Evolutionary conservation across 352 stramenopile genomes (phyloP).

Genomic region (Globisporangium radiosum): DNA sequence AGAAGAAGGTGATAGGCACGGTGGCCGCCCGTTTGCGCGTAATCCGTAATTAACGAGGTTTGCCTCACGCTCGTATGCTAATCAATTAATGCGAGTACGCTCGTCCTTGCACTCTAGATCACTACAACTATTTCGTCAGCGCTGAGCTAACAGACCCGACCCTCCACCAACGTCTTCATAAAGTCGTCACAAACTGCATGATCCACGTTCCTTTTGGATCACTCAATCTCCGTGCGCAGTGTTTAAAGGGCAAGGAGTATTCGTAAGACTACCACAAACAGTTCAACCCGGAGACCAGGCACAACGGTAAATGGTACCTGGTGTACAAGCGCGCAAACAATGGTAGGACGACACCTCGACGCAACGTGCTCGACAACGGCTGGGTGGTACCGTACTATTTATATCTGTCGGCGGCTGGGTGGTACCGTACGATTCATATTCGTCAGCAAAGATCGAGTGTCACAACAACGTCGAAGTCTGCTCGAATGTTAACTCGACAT

Average conservation of each 20-base stretch:
- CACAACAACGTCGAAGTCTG: slow-evolving; percentile 60
- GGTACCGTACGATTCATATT: slow-evolving; percentile 51
- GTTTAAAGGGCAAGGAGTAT: slow-evolving; percentile 16
- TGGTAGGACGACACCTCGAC: slow-evolving; percentile 14
- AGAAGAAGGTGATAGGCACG: background rate
- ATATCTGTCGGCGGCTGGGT: slow-evolving; percentile 38
- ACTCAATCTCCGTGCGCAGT: slow-evolving; percentile 1
- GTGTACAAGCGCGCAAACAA: slow-evolving; percentile 8
- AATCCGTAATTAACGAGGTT: background rate
- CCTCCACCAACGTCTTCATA: background rate
- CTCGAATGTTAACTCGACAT: slow-evolving; percentile 27
- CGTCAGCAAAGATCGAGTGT: slow-evolving; percentile 43
- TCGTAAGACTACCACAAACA: slow-evolving; percentile 20
- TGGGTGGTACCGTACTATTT: slow-evolving; percentile 58
- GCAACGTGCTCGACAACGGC: slow-evolving; percentile 14
- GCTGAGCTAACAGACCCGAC: slow-evolving; percentile 9
- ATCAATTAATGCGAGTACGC: background rate
- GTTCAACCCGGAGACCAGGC: slow-evolving; percentile 4
- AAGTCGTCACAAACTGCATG: slow-evolving; percentile 8
- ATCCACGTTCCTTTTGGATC: slow-evolving; percentile 13
- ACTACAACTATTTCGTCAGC: slow-evolving; percentile 5
- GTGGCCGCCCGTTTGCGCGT: background rate
- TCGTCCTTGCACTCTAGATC: background rate
- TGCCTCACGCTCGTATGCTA: background rate
- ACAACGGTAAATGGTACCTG: slow-evolving; percentile 10